Evolutionary conservation across 108 stramenopile genomes (phyloP).

Genomic region (Poteriospumella lacustris): DNA sequence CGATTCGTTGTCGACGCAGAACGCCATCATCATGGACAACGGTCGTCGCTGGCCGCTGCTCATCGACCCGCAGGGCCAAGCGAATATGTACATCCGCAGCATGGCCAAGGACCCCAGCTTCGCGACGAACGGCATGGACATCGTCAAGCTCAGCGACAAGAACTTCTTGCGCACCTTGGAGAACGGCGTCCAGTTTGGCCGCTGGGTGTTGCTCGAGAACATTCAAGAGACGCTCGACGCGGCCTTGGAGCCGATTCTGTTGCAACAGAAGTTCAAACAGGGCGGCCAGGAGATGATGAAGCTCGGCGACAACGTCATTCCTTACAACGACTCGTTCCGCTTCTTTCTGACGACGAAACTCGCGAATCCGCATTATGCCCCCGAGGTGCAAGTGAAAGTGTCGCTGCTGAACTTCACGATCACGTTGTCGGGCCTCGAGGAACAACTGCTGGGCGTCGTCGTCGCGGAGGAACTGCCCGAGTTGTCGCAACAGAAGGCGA

Average conservation of each 20-base stretch:
- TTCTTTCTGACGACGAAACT: slow-evolving; percentile 67
- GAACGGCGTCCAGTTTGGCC: slow-evolving; percentile 62
- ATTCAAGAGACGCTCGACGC: slow-evolving; percentile 63
- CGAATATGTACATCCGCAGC: slow-evolving; percentile 47
- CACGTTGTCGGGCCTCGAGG: slow-evolving; percentile 59
- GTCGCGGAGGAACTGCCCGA: slow-evolving; percentile 55
- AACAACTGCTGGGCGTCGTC: slow-evolving; percentile 61
- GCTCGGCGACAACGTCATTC: slow-evolving; percentile 60
- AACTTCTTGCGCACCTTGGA: slow-evolving; percentile 58
- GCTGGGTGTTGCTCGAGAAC: slow-evolving; percentile 65
- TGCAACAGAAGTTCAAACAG: slow-evolving; percentile 63
- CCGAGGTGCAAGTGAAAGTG: slow-evolving; percentile 62
- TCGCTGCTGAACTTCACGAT: slow-evolving; percentile 63
- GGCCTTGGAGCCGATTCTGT: slow-evolving; percentile 59
- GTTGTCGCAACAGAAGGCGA: slow-evolving; percentile 37
- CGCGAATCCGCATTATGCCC: slow-evolving; percentile 61
- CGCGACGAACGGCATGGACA: slow-evolving; percentile 48
- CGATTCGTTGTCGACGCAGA: slow-evolving; percentile 56
- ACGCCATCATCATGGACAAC: slow-evolving; percentile 62
- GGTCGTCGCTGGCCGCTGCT: slow-evolving; percentile 63
- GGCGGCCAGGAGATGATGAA: slow-evolving; percentile 64
- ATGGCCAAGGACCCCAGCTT: slow-evolving; percentile 6
- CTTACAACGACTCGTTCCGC: slow-evolving; percentile 58
- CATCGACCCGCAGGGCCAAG: slow-evolving; percentile 66
- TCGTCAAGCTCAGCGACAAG: slow-evolving; percentile 57